A percentile compares a stretch with the other conserved stretches of the same genome.
These are phyloP conservation scores for Trichomonascaceae sp. DNA, from an alignment of 1,139 yeast genomes.

Conservation along the genomic window DNA sequence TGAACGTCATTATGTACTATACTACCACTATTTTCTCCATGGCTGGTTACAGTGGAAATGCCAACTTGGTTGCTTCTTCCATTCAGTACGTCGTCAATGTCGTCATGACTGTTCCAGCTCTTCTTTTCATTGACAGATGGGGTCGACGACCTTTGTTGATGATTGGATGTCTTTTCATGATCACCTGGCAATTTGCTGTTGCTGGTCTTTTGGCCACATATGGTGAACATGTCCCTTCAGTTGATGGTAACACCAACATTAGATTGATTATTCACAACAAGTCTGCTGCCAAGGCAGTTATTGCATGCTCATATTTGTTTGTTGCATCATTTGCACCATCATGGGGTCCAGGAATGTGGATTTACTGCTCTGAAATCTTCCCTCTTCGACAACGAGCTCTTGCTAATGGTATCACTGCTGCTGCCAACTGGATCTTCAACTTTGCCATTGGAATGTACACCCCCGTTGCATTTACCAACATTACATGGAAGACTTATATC, in stretches of 20 bases:
- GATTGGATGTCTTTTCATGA: constrained; percentile 40
- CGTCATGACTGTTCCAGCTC: constrained; percentile 39
- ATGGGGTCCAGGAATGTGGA: constrained; percentile 60
- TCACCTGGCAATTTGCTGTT: constrained; percentile 39
- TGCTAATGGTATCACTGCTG: constrained; percentile 51
- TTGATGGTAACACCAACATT: constrained; percentile 43
- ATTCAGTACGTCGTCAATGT: constrained; percentile 48
- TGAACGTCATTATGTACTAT: constrained; percentile 55
- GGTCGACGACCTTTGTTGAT: constrained; percentile 47
- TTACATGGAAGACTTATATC: constrained; percentile 52
- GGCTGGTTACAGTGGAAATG: constrained; percentile 33
- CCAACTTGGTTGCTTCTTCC: constrained; percentile 45
- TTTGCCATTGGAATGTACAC: constrained; percentile 66
- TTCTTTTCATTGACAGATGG: constrained; percentile 43
- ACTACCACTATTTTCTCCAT: constrained; percentile 34
- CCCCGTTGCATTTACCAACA: constrained; percentile 50
- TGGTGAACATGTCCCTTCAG: constrained; percentile 30
- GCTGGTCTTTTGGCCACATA: constrained; percentile 42
- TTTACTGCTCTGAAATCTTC: constrained; percentile 52
- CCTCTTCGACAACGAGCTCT: constrained; percentile 52
- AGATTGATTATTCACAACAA: constrained; percentile 40
- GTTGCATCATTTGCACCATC: constrained; percentile 65
- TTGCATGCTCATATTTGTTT: constrained; percentile 56
- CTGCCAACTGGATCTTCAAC: constrained; percentile 77
- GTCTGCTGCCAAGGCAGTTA: constrained; percentile 43